Evolutionary conservation across 2,329 filamentous ascomycete genomes (phyloP), one percentile per base, ranked within the genome.

Genomic region (Aureobasidium pullulans): DNA sequence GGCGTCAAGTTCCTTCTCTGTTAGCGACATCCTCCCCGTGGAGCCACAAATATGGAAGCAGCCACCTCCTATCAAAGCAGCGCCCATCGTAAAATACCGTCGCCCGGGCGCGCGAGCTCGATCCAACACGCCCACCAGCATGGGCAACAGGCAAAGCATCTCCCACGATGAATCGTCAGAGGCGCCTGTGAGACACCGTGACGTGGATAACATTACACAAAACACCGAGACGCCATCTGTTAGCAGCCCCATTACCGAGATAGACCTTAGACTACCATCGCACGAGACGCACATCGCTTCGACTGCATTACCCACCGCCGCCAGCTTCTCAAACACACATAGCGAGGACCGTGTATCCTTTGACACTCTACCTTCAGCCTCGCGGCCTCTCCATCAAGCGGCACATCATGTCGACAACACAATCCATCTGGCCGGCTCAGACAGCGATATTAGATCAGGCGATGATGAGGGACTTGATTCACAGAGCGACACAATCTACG

Each of bases 391-490:
- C 3, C 54, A 48, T 6, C 42, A 37, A 47, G 19, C 53, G 34
- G 3, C 23, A 11, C n/a, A 34, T 6, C 16, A 23, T 11, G 85
- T 83, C 23, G 83, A 85, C 67, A 79, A 80, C 58, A 76, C 81
- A 32, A 89, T 86, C 28, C 88, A 85, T 31, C 77, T 84, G 54
- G 28, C 54, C 62, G 86, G 85, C 61, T 90, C 86, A 31, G 88
- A 91, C 66, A 81, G 83, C 67, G 86, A 90, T 61, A 77, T 76
- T 62, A 82, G 83, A 64, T 89, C 84, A 10, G 82, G 82, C 23
- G 88, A 90, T 60, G 88, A 90, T 59, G 86, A 90, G 66, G 88
- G 90, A 66, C 85, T 84, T n/a, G 88, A 90, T 69, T 84, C 87
- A 67, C 86, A 85, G 73, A 90, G 87, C 70, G 88, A 92, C 66